Evolutionary conservation across 2,329 filamentous ascomycete species (phyloP), one percentile per base, ranked within the genome.

Genomic region (Daldinia sp.): DNA sequence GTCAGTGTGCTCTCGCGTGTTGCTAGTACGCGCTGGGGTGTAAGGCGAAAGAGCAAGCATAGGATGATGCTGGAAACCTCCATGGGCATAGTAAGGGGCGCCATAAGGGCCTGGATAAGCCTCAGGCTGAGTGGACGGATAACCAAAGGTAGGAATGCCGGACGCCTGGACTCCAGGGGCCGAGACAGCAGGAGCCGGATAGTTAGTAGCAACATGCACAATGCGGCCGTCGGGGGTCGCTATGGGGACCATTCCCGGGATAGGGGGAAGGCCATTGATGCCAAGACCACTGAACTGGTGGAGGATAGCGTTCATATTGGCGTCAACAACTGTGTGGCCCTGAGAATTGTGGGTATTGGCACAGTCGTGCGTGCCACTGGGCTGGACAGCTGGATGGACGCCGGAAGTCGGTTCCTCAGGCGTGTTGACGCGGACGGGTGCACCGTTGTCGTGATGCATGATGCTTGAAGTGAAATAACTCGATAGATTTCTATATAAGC

Each of bases 1-100:
- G 30, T 84, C 81, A 49, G 79, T 75, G 29, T 82, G 83, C 62
- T 83, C 79, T 37, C 80, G 78, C 15, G 78, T 73, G 6, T 76
- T 73, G 29, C 77, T 75, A 29, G 80, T 72, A 15, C 84, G 82
- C n/a, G 80, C 82, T 17, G 85, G 82, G 10, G 83, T 85, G 71
- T 77, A 78, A 3, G 75, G 74, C 58, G 72, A 67, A 75, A 70
- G 66, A 69, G 68, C 60, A 70, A 73, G 71, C 23, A 60, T 9
- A n/a, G 58, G 29, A 30, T 37, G 49, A 11, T 30, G 47, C 50
- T 60, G 58, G 15, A 76, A 65, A 76, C 68, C 52, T 73, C 75
- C 60, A 77, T 74, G 69, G 77, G 80, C 74, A 51, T 76, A 73
- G 50, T 74, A 74, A 19, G 70, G 63, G 25, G 74, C 73, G 54